Evolutionary conservation across 2,329 filamentous ascomycete genomes (phyloP).

Genomic region (Sarocladium strictum): DNA sequence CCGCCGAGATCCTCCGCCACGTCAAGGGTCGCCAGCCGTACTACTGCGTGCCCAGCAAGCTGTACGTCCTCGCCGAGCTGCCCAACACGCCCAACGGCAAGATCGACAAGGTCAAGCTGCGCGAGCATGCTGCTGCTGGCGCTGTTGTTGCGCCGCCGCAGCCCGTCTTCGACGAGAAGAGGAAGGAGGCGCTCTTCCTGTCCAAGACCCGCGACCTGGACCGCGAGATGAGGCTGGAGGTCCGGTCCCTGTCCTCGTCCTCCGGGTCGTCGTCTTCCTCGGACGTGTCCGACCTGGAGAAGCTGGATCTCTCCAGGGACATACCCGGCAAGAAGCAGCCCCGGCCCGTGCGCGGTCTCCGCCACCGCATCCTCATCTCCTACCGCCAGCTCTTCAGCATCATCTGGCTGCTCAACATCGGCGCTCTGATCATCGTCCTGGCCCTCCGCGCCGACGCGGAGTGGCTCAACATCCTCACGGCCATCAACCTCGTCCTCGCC

Average conservation of each 20-base stretch:
- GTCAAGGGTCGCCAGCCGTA: conserved; percentile 42
- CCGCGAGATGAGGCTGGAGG: conserved; percentile 20
- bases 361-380: conserved; percentile 41
- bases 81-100: conserved; percentile 51
- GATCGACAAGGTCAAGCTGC: conserved; percentile 44
- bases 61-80: conserved; percentile 36
- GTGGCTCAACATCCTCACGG: conserved; percentile 35
- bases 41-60: conserved; percentile 45
- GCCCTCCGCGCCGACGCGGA: conserved; percentile 25
- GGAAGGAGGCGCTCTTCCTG: conserved; percentile 2
- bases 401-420: conserved; percentile 43
- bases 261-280: conserved; percentile 25
- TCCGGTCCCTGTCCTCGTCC: conserved; percentile 22
- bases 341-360: conserved; percentile 32
- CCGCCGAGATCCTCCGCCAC: conserved; percentile 31
- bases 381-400: conserved; percentile 53
- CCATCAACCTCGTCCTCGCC: conserved; percentile 43
- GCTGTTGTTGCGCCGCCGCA: not conserved
- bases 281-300: conserved; percentile 21
- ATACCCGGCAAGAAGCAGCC: conserved; percentile 35
- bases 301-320: conserved; percentile 23
- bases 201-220: conserved; percentile 13
- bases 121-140: conserved; percentile 9
- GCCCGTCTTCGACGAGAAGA: conserved; percentile 10
- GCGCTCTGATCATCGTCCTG: conserved; percentile 38